Evolutionary conservation across 2,329 filamentous ascomycete genomes (phyloP), one percentile per base, ranked within the genome.

Genomic region (Arthrobotrys entomopaga): DNA sequence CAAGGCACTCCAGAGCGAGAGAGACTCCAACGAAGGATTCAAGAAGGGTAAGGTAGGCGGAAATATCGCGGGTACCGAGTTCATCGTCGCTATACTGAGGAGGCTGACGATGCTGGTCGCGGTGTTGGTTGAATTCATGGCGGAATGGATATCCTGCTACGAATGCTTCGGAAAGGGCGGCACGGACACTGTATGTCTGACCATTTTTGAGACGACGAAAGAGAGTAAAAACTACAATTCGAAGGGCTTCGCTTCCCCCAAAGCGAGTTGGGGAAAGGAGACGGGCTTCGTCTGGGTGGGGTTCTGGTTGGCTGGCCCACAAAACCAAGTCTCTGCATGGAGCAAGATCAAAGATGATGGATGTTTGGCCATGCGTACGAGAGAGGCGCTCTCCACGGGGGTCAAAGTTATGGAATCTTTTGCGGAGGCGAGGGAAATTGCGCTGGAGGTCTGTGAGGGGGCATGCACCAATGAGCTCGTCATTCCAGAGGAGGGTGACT

Each of bases 11-110:
- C 2, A 73, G 57, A 10, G 46, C 61, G 4, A 61, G 34, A 4
- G 69, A 73, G 26, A 73, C 69, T 22, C 66, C 69, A 5, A 73
- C 61, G n/a, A 73, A 66, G n/a, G 69, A 66, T 48, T 73, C 69
- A 5, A 73, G 61, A 2, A 73, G 56, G 7, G 29, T 66, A 15
- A 73, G 61, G 29, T 59, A 73, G n/a, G 69, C 69, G 26, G 69
- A 66, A n/a, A 73, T 73, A 46, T 73, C 69, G n/a, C 69, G 69
- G 29, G 43, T 20, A 19, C 69, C 69, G 13, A 73, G 56, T 3
- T 73, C 69, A 38, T 73, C 69, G 11, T 66, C 61, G 38, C 20
- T 57, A 46, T 61, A 66, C 42, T 66, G 61, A 13, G 48, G 50
- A 3, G 29, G 13, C 19, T 50, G 40, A 13, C 54, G 67, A n/a